These are phyloP conservation scores for Ophiosphaerella narmari DNA, from an alignment of 2,329 filamentous ascomycete species.

Conservation along the genomic window DNA sequence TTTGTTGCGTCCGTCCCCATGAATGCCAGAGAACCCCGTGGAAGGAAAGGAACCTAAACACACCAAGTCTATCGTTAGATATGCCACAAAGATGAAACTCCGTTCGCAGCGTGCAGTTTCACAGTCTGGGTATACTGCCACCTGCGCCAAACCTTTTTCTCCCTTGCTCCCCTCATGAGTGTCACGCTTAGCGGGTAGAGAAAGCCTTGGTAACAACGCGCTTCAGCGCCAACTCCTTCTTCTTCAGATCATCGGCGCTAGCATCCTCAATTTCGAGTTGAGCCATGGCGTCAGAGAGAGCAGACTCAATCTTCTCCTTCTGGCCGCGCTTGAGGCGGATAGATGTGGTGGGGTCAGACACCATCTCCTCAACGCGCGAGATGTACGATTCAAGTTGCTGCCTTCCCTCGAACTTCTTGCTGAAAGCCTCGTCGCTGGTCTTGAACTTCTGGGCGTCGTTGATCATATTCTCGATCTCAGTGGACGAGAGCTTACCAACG, in stretches of 20 bases:
- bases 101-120: conserved; percentile 26
- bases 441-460: conserved; percentile 98
- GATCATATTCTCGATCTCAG: conserved; percentile 98
- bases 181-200: conserved; percentile 73
- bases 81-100: conserved; percentile 38
- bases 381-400: conserved; percentile 99
- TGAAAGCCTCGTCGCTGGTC: conserved; percentile 95
- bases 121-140: conserved; percentile 37
- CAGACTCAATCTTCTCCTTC: conserved; percentile 99
- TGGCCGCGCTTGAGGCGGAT: conserved; percentile 98
- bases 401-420: conserved; percentile 98
- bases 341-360: conserved; percentile 93
- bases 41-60: conserved; percentile 35
- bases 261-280: conserved; percentile 96
- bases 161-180: conserved; percentile 11
- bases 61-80: conserved; percentile 43
- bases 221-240: conserved; percentile 99
- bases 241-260: conserved; percentile 92
- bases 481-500: conserved; percentile 93
- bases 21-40: conserved; percentile 29
- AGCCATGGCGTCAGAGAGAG: conserved; percentile 95
- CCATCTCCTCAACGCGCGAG: conserved; percentile 96
- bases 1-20: conserved; percentile 20
- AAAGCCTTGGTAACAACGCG: conserved; percentile 98
- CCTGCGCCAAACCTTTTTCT: conserved; percentile 27